A percentile compares a stretch with the other conserved stretches of the same genome.
phyloP scores from a whole-genome alignment of 2,329 filamentous ascomycete species.

The Drechslerella dactyloides region DNA sequence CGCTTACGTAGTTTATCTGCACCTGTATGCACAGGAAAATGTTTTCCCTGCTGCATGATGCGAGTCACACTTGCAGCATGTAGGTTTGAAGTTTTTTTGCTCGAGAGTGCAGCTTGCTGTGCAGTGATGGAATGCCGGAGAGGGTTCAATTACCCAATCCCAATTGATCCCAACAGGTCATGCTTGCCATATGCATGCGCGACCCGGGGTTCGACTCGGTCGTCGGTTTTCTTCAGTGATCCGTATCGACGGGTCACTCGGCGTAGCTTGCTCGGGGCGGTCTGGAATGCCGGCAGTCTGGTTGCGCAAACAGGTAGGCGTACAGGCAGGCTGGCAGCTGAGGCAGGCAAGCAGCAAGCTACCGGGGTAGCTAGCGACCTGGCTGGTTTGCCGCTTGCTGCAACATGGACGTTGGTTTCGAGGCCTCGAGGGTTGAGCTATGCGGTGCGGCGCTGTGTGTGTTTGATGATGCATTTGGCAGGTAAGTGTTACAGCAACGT shows the following conservation, averaged over 20 bases:
- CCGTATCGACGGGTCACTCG: background rate
- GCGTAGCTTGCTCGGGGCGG: background rate
- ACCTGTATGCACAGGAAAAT: constrained; percentile 27
- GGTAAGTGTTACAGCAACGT: background rate
- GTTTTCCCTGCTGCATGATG: constrained; percentile 42
- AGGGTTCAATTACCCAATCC: too few species aligned
- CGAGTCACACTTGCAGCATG: constrained; percentile 40
- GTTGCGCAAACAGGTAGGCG: too few species aligned
- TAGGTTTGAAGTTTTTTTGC: background rate
- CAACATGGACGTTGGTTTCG: background rate
- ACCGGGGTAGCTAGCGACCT: background rate
- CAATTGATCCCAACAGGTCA: background rate
- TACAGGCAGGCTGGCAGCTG: too few species aligned
- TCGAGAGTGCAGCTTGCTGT: too few species aligned
- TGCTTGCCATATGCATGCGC: constrained; percentile 1
- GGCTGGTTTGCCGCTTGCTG: background rate
- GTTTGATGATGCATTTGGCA: background rate
- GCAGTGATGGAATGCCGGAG: too few species aligned
- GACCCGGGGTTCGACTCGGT: background rate
- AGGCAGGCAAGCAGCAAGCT: too few species aligned
- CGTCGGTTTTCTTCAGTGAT: background rate
- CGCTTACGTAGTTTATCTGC: constrained; percentile 28
- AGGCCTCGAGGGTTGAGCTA: background rate
- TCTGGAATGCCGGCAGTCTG: too few species aligned
- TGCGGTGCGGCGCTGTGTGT: too few species aligned